Evolutionary conservation across 2,329 filamentous ascomycete species (phyloP).

Genomic region (Stagonosporopsis chrysanthemi): DNA sequence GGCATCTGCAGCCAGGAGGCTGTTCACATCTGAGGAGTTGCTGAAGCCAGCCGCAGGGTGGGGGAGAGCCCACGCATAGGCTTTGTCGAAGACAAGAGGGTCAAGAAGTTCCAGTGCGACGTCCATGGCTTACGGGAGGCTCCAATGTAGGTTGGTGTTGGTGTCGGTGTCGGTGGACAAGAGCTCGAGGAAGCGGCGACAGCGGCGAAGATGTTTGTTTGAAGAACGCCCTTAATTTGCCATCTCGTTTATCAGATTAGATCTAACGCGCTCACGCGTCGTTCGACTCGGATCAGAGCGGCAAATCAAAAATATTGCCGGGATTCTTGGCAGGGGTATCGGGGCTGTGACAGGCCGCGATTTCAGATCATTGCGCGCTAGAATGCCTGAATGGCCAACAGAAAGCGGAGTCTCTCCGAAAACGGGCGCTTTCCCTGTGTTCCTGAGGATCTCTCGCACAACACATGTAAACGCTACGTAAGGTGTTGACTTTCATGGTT

Average conservation of each 20-base stretch:
- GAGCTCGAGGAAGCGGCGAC: constrained; percentile 6
- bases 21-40: constrained; percentile 21
- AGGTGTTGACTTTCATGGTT: background rate
- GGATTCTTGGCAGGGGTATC: constrained; percentile 17
- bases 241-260: constrained; percentile 25
- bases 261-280: constrained; percentile 15
- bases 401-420: constrained; percentile 1
- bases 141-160: constrained; percentile 7
- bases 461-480: constrained; percentile 1
- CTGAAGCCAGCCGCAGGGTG: constrained; percentile 13
- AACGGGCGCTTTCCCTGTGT: constrained; percentile 5
- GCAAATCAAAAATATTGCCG: constrained; percentile 19
- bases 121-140: constrained; percentile 19
- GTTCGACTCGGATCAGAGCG: constrained; percentile 19
- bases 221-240: constrained; percentile 17
- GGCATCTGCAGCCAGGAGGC: constrained; percentile 10
- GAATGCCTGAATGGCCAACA: constrained; percentile 4
- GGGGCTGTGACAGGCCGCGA: constrained; percentile 1
- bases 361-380: constrained; percentile 15
- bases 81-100: constrained; percentile 26
- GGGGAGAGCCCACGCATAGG: constrained; percentile 27
- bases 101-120: constrained; percentile 29
- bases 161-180: constrained; percentile 15
- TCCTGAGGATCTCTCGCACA: background rate
- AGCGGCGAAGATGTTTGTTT: constrained; percentile 19